Conservation (phyloP, 495 filamentous ascomycete species). For the Copromyces sp. region DNA sequence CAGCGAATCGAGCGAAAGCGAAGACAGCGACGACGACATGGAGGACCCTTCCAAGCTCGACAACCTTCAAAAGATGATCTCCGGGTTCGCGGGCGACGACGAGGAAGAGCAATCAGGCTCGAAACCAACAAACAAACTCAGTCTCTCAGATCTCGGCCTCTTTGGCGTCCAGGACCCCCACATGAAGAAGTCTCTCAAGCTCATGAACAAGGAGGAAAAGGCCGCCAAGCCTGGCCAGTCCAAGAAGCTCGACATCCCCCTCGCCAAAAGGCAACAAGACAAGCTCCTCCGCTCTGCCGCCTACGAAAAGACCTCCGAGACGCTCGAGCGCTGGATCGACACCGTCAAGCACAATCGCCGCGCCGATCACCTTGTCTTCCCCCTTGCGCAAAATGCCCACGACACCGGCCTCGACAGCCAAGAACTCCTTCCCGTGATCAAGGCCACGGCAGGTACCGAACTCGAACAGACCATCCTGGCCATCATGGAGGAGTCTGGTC, state of each 20-base stretch:
- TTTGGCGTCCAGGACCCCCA: slow-evolving; percentile 62
- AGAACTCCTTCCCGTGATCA: slow-evolving; percentile 44
- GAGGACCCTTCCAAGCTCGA: slow-evolving; percentile 51
- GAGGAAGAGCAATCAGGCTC: slow-evolving; percentile 24
- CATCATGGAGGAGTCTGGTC: slow-evolving; percentile 81
- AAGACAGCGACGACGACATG: slow-evolving; percentile 49
- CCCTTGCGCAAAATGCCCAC: slow-evolving; percentile 61
- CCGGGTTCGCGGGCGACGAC: slow-evolving; percentile 44
- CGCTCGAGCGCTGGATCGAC: slow-evolving; percentile 80
- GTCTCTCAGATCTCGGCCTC: slow-evolving; percentile 64
- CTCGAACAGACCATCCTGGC: slow-evolving; percentile 74
- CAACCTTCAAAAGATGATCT: slow-evolving; percentile 59
- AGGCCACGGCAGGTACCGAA: slow-evolving; percentile 57
- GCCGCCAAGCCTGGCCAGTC: slow-evolving; percentile 42
- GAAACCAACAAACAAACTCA: slow-evolving; percentile 56
- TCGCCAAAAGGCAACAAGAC: slow-evolving; percentile 85
- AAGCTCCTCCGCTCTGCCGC: slow-evolving; percentile 74
- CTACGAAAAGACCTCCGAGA: slow-evolving; percentile 85
- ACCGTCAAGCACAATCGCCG: slow-evolving; percentile 89
- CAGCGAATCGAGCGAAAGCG: slow-evolving; percentile 37
- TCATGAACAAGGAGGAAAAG: slow-evolving; percentile 47
- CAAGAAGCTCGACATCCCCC: slow-evolving; percentile 72
- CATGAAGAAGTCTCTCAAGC: slow-evolving; percentile 70
- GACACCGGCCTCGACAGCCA: slow-evolving; percentile 37
- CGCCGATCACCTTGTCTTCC: slow-evolving; percentile 88